phyloP scores from a whole-genome alignment of 306 rosid species.

The Rosa persica region DNA sequence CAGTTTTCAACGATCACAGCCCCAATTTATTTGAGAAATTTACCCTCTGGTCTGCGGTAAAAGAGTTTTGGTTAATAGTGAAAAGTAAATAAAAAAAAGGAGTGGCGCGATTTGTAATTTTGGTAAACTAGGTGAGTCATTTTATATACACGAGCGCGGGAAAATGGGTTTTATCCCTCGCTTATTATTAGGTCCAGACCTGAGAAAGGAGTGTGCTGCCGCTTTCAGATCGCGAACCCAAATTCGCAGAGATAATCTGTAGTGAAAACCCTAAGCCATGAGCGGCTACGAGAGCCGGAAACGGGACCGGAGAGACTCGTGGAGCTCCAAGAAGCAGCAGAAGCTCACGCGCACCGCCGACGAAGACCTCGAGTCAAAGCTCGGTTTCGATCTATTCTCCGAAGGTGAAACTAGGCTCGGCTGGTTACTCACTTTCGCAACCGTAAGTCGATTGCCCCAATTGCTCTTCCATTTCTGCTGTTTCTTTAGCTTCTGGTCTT shows the following conservation, averaged over 20 bases:
- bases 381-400: constrained; percentile 76
- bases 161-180: not conserved
- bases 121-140: not conserved
- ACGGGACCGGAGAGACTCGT: constrained; percentile 47
- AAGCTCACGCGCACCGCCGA: constrained; percentile 67
- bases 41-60: too few species aligned
- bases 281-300: constrained; percentile 45
- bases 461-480: constrained; percentile 10
- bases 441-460: constrained; percentile 49
- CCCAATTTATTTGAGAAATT: too few species aligned
- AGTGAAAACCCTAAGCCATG: constrained; percentile 34
- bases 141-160: not conserved
- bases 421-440: constrained; percentile 74
- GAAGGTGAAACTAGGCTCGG: constrained; percentile 93
- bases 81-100: too few species aligned
- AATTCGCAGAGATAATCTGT: not conserved
- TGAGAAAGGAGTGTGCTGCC: not conserved
- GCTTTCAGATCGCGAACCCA: not conserved
- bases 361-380: constrained; percentile 82
- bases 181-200: not conserved
- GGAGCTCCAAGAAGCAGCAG: constrained; percentile 66
- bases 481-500: not conserved
- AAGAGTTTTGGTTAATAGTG: too few species aligned
- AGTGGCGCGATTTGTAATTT: not conserved
- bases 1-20: too few species aligned